Evolutionary conservation across 2,329 filamentous ascomycete genomes (phyloP).

Genomic region (Cordyceps farinosa): DNA sequence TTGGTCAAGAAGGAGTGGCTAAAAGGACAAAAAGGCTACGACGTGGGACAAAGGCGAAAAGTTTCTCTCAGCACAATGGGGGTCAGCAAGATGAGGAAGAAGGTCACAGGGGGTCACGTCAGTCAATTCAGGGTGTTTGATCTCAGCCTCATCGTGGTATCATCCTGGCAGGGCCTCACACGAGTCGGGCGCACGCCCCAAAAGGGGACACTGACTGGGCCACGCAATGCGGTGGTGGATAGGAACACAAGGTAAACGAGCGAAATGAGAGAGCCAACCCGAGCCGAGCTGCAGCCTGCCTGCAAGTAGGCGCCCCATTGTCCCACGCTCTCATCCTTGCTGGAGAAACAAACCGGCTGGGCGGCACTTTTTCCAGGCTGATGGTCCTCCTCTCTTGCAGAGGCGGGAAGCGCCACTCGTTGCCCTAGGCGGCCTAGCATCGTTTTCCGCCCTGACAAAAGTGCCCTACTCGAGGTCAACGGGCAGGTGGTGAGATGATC

Average conservation of each 20-base stretch:
- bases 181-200: background rate
- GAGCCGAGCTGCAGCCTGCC: background rate
- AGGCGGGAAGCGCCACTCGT: too few species aligned
- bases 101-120: background rate
- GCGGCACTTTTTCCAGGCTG: too few species aligned
- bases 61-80: background rate
- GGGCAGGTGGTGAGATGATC: background rate
- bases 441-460: background rate
- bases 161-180: background rate
- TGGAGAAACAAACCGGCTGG: too few species aligned
- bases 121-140: conserved; percentile 1
- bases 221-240: conserved; percentile 1
- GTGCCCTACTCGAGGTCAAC: background rate
- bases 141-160: conserved; percentile 14
- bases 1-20: background rate
- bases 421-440: background rate
- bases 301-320: background rate
- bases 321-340: too few species aligned
- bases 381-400: too few species aligned
- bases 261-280: background rate
- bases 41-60: background rate
- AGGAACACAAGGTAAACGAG: background rate
- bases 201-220: background rate
- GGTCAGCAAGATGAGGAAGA: background rate
- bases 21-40: background rate